Percentiles rank a stretch among this genome's conserved stretches.
These are phyloP conservation scores for Gossypium ekmanianum DNA, from an alignment of 345 rosid genomes.

Conservation along the genomic window DNA sequence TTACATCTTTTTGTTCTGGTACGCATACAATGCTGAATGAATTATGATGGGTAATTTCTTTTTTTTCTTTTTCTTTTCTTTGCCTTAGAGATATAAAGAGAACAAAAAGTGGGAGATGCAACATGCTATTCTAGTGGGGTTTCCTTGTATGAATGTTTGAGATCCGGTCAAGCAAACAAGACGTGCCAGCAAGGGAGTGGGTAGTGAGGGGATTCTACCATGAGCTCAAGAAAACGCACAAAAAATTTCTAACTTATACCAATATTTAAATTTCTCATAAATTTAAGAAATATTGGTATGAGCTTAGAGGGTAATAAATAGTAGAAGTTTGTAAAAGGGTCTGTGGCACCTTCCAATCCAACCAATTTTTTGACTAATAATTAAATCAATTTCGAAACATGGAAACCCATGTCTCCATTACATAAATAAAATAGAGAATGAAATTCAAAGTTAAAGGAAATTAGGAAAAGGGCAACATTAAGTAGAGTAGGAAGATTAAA, in stretches of 20 bases:
- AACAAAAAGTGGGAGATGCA: not conserved
- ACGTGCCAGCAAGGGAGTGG: slow-evolving; percentile 1
- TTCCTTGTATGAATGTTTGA: not conserved
- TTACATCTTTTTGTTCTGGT: no score
- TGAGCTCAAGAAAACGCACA: no score
- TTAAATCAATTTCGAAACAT: not conserved
- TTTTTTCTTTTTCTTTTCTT: not conserved
- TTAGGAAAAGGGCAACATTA: not conserved
- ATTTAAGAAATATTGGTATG: no score
- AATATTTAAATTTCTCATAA: no score
- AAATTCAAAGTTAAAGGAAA: no score
- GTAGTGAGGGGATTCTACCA: not conserved
- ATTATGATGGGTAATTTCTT: not conserved
- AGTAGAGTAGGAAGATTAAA: not conserved
- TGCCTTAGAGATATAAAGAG: not conserved
- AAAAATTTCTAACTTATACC: no score
- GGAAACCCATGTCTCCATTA: not conserved
- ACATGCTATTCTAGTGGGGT: not conserved
- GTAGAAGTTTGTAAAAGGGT: no score
- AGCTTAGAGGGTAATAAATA: no score
- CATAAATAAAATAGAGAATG: no score
- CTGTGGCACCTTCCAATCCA: no score
- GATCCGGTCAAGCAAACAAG: not conserved
- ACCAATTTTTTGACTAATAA: not conserved
- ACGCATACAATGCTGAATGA: no score